A percentile compares a stretch with the other conserved stretches of the same genome.
Evolutionary conservation across 306 rosid genomes (phyloP).

Genomic region (Aeschynomene evenia): DNA sequence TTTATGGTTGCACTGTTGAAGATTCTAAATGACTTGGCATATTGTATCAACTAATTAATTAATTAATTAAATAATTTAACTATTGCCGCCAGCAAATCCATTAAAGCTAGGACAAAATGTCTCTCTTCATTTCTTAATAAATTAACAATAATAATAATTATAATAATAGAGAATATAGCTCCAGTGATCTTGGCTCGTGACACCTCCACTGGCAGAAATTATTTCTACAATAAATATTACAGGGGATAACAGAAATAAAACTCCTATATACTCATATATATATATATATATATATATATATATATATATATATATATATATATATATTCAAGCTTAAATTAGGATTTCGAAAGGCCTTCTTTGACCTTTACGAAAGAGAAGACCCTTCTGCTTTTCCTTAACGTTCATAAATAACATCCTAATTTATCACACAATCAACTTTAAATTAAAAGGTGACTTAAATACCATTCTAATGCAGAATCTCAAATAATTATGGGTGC

Average conservation of each 20-base stretch:
- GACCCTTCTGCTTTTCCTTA: too few relatives aligned
- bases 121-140: background rate
- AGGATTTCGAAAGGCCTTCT: too few relatives aligned
- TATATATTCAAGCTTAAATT: too few relatives aligned
- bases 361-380: too few relatives aligned
- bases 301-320: too few relatives aligned
- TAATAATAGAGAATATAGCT: background rate
- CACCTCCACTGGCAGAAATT: background rate
- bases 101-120: background rate
- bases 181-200: background rate
- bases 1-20: background rate
- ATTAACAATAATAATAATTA: background rate
- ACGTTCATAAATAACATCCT: too few relatives aligned
- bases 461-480: too few relatives aligned
- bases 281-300: too few relatives aligned
- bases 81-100: background rate
- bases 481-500: background rate
- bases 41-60: background rate
- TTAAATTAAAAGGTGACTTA: too few relatives aligned
- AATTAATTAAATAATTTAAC: background rate
- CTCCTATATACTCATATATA: too few relatives aligned
- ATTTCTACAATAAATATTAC: background rate
- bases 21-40: background rate
- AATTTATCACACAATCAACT: too few relatives aligned
- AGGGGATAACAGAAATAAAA: background rate